These are phyloP conservation scores for Endoconidiophora laricicola DNA, from an alignment of 2,329 filamentous ascomycete genomes.

Conservation along the genomic window DNA sequence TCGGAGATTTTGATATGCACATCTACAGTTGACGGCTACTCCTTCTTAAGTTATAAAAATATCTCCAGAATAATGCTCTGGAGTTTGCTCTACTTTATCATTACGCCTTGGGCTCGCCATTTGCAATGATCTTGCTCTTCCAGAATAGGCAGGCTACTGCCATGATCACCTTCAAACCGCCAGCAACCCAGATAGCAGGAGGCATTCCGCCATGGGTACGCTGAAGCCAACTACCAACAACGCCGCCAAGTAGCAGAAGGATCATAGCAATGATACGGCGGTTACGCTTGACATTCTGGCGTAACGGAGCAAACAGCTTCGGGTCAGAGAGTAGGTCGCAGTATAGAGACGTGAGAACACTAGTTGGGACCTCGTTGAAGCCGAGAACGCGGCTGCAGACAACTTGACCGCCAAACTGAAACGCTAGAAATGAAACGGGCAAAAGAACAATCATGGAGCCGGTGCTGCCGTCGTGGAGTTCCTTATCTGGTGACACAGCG, in stretches of 20 bases:
- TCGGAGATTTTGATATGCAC: too few species aligned
- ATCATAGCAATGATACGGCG: slow-evolving; percentile 29
- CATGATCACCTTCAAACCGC: slow-evolving; percentile 27
- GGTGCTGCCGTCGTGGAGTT: slow-evolving; percentile 15
- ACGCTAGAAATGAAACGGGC: slow-evolving; percentile 31
- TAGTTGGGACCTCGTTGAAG: slow-evolving; percentile 36
- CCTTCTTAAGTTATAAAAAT: too few species aligned
- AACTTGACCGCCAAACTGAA: slow-evolving; percentile 37
- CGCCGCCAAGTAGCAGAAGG: slow-evolving; percentile 29
- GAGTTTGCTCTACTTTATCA: background rate
- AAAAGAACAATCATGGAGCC: slow-evolving; percentile 26
- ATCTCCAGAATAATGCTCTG: too few species aligned
- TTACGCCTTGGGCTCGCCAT: background rate
- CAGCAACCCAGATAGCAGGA: slow-evolving; percentile 28
- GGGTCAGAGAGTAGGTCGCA: slow-evolving; percentile 36
- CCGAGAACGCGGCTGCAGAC: slow-evolving; percentile 31
- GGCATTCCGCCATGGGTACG: slow-evolving; percentile 25
- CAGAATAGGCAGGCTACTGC: slow-evolving; percentile 22
- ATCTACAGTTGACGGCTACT: too few species aligned
- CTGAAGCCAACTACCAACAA: slow-evolving; percentile 32
- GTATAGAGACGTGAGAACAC: slow-evolving; percentile 37
- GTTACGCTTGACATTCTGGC: slow-evolving; percentile 33
- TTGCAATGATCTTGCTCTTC: slow-evolving; percentile 14
- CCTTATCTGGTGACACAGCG: slow-evolving; percentile 8
- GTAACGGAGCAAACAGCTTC: slow-evolving; percentile 24